Evolutionary conservation across 257 asterid species (phyloP), one percentile per base, ranked within the genome.

Genomic region (Gentiana macrophylla): DNA sequence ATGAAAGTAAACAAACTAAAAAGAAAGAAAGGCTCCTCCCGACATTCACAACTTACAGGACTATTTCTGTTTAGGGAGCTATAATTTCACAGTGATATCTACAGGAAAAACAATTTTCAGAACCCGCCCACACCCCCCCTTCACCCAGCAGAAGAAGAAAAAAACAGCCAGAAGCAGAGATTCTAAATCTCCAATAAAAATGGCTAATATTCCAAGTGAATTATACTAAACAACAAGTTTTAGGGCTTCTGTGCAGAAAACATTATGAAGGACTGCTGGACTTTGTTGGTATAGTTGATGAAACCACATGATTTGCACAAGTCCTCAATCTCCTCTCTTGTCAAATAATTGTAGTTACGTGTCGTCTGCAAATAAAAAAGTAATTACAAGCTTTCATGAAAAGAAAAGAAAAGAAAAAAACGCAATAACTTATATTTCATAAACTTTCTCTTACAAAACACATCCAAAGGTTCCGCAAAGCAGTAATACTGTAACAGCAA

Each of bases 241-340:
- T 79, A 91, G 48, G 88, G 83, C 65, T 91, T 91, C 63, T 81
- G 83, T 24, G 98, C 96, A 50, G 96, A 84, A 61, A 87, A 91
- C 66, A 87, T 77, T 78, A 87, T 91, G 61, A 91, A 91, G 2
- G 94, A 79, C 52, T 80, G 79, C 59, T 81, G 78, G 56, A 91
- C 69, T 66, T 73, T 75, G 79, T 79, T 75, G 58, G 80, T 62
- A 62, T 79, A 91, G 67, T 83, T 87, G 59, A 83, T 35, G 48
- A 91, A 83, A 57, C 98, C 95, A 55, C 98, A 91, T 1, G 94
- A 80, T 36, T 38, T 70, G 73, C 85, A 81, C 67, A 91, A 64
- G 67, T 84, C 96, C 70, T 91, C 84, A 38, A 91, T 91, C 83
- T 83, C 98, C 72, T 75, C 95, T 68, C 74, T 79, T 0, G 86